These are phyloP conservation scores for Bryoglossum gracile DNA, from an alignment of 495 filamentous ascomycete genomes.

Conservation along the genomic window DNA sequence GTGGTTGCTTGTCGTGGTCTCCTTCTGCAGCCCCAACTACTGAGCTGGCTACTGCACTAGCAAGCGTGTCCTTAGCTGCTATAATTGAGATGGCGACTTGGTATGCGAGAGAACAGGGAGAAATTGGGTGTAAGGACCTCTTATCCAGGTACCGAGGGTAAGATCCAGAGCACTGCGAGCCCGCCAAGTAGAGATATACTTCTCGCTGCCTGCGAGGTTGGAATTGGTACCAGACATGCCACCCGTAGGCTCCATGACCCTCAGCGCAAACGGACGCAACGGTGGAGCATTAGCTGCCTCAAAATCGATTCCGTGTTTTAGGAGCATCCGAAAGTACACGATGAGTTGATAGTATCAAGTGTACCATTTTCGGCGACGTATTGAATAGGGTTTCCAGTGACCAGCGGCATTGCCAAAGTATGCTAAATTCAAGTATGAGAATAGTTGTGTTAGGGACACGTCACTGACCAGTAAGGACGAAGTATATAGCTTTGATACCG, in stretches of 20 bases:
- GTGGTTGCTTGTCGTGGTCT: conserved; percentile 41
- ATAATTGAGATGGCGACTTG: conserved; percentile 44
- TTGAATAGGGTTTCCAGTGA: conserved; percentile 48
- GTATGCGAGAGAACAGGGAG: conserved; percentile 40
- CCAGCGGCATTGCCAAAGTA: conserved; percentile 43
- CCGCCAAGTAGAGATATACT: conserved; percentile 48
- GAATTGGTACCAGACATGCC: conserved; percentile 50
- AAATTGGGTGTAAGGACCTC: conserved; percentile 39
- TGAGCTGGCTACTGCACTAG: conserved; percentile 40
- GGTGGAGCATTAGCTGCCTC: conserved; percentile 43
- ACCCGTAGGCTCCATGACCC: conserved; percentile 49
- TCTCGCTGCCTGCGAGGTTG: conserved; percentile 31
- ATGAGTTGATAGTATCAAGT: conserved; percentile 35
- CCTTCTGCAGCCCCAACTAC: conserved; percentile 39
- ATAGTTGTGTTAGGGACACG: too few relatives aligned
- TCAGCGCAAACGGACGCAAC: conserved; percentile 47
- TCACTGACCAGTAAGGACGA: conserved; percentile 39
- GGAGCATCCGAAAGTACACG: conserved; percentile 47
- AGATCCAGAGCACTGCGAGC: conserved; percentile 45
- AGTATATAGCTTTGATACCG: conserved; percentile 47
- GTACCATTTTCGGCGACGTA: conserved; percentile 40
- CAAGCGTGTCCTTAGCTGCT: conserved; percentile 41
- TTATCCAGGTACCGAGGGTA: conserved; percentile 43
- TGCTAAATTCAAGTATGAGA: too few relatives aligned
- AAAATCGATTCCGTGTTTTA: conserved; percentile 54